A percentile compares a stretch with the other conserved stretches of the same genome.
These are phyloP conservation scores for Pythium scleroteichum DNA, from an alignment of 352 stramenopile genomes.

Conservation along the genomic window DNA sequence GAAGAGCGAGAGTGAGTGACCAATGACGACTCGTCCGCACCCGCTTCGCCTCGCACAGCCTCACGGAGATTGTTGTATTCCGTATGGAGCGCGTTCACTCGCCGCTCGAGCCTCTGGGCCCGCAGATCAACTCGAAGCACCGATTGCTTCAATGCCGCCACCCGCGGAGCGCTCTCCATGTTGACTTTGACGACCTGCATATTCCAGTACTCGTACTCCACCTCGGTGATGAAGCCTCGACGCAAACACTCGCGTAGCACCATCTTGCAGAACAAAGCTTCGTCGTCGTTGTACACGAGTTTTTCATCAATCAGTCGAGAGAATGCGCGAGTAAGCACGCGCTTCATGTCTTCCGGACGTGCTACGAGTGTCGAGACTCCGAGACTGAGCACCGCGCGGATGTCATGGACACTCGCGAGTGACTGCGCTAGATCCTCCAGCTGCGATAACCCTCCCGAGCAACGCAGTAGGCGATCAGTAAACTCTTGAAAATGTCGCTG, in stretches of 20 bases:
- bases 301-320: conserved; percentile 19
- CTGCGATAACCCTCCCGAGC: neutral
- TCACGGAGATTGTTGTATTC: conserved; percentile 8
- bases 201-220: conserved; percentile 15
- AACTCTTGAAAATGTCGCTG: conserved; percentile 2
- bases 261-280: conserved; percentile 15
- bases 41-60: neutral
- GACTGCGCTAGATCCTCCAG: conserved; percentile 9
- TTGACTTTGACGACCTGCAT: conserved; percentile 18
- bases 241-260: conserved; percentile 12
- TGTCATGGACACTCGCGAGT: conserved; percentile 12
- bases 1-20: conserved; percentile 3
- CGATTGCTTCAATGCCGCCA: conserved; percentile 10
- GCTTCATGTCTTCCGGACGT: conserved; percentile 2
- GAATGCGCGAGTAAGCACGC: conserved; percentile 8
- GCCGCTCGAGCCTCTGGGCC: conserved; percentile 2
- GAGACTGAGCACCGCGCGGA: conserved; percentile 10
- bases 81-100: neutral
- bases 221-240: neutral
- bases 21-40: neutral
- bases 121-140: conserved; percentile 1
- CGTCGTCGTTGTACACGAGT: conserved; percentile 15
- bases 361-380: neutral
- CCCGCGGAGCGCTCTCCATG: conserved; percentile 21
- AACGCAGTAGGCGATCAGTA: neutral